phyloP scores from a whole-genome alignment of 805 yeast species.

The Ogataea pini region DNA sequence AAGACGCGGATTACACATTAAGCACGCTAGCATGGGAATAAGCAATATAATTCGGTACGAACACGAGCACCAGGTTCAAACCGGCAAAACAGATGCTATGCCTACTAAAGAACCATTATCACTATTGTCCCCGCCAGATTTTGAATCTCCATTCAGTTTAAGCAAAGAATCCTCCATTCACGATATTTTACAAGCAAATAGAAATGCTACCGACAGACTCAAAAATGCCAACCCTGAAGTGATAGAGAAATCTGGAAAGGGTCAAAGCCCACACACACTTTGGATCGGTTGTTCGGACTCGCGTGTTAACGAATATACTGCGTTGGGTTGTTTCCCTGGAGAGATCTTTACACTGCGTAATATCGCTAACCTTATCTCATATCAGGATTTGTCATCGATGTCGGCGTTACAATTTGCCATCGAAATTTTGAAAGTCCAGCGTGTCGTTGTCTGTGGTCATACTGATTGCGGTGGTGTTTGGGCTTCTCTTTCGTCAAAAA shows the following conservation, averaged over 20 bases:
- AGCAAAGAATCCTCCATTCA: slow-evolving; percentile 47
- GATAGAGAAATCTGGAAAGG: slow-evolving; percentile 66
- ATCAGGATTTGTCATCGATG: slow-evolving; percentile 70
- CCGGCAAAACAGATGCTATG: slow-evolving; percentile 6
- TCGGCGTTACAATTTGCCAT: slow-evolving; percentile 88
- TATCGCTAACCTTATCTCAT: slow-evolving; percentile 75
- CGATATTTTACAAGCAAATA: slow-evolving; percentile 52
- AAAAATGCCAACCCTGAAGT: slow-evolving; percentile 55
- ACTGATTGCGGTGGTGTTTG: slow-evolving; percentile 93
- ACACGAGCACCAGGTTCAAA: slow-evolving; percentile 20
- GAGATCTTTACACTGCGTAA: slow-evolving; percentile 88
- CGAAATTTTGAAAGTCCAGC: slow-evolving; percentile 76
- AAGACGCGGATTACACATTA: neutral
- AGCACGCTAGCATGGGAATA: slow-evolving; percentile 25
- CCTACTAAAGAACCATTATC: slow-evolving; percentile 1
- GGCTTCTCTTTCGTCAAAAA: slow-evolving; percentile 68
- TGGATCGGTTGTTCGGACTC: slow-evolving; percentile 97
- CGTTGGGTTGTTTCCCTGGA: slow-evolving; percentile 80
- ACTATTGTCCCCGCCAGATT: slow-evolving; percentile 5
- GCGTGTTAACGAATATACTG: slow-evolving; percentile 77
- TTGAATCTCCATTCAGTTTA: slow-evolving; percentile 42
- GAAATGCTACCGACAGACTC: slow-evolving; percentile 46
- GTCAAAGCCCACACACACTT: slow-evolving; percentile 89
- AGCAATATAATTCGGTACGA: slow-evolving; percentile 29
- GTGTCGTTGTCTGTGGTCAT: slow-evolving; percentile 88